Base-by-base conservation (phyloP, 768 basidiomycete species). In the Astraeus odoratus region DNA sequence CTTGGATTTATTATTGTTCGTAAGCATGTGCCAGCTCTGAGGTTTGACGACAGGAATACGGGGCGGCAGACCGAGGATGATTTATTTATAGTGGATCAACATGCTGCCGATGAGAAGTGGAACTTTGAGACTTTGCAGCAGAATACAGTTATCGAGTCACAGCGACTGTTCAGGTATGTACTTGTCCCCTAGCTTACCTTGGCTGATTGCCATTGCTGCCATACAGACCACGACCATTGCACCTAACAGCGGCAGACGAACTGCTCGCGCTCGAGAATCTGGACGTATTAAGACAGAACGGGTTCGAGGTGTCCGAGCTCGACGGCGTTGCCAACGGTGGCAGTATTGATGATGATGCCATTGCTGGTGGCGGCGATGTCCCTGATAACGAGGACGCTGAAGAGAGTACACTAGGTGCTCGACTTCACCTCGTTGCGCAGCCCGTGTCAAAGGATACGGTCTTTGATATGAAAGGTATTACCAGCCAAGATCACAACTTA, bases 91-190 rank as follows among this genome's bases (percentile, higher is more conserved):
- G 77, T 98, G 15, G 95, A 98, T 56, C 95, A 98, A 59, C 95
- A 98, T 63, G 95, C 95, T 4, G 83, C 90, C 5, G 96, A 99
- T 64, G 96, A 98, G 66, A 98, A 98, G 68, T 97, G 89, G 67
- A 98, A 98, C 60, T 98, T 98, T 59, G 96, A 98, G 71, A 86
- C 78, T 1, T 67, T 98, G 46, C 95, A 98, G 63, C 74, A 78
- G 52, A 91, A 82, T n/a, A 97, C 94, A 9, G 76, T 75, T 42
- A 93, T 99, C 46, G 77, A 87, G 53, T 88, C 86, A 2, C 95
- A 98, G 56, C 80, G 70, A 49, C 70, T 98, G 4, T 78, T 95
- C 60, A 74, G 75, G 94, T 94, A 52, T 44, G 79, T 67, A 36
- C 22, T 35, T 4, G 5, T 37, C 3, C 3, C 8, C n/a, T 10